These are phyloP conservation scores for Ceratobasidium papillatum DNA, from an alignment of 1,284 basidiomycete genomes.

Conservation along the genomic window DNA sequence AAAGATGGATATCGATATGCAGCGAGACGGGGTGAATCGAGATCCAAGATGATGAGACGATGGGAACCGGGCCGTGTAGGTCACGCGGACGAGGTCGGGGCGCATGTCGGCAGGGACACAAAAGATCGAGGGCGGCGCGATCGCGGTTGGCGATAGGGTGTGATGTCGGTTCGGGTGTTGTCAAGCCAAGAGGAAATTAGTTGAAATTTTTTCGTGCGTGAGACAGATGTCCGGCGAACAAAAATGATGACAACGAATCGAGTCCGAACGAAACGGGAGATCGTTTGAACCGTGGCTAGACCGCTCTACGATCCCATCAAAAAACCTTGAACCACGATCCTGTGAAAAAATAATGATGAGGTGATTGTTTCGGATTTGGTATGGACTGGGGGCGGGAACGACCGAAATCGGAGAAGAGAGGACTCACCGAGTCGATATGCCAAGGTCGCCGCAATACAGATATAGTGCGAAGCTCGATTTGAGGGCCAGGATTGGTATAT, in stretches of 20 bases:
- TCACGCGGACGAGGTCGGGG: neutral
- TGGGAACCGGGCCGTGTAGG: neutral
- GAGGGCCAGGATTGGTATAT: neutral
- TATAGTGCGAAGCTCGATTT: neutral
- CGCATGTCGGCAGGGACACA: neutral
- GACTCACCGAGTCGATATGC: neutral
- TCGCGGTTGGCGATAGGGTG: constrained; percentile 33
- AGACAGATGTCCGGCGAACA: neutral
- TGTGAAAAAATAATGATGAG: neutral
- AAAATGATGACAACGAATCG: neutral
- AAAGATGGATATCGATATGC: neutral
- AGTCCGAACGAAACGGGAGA: neutral
- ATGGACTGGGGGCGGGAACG: neutral
- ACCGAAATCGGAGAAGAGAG: neutral
- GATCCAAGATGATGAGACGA: neutral
- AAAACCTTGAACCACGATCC: neutral
- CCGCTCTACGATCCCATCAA: no score
- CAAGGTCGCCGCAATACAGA: neutral
- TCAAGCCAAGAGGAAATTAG: neutral
- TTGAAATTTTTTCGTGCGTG: neutral
- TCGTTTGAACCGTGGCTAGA: neutral
- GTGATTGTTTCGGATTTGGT: neutral
- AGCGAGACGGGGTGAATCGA: neutral
- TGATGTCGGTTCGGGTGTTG: constrained; percentile 1
- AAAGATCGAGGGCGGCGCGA: neutral